Evolutionary conservation across 75 land plant species (phyloP).

Genomic region (Larix kaempferi): DNA sequence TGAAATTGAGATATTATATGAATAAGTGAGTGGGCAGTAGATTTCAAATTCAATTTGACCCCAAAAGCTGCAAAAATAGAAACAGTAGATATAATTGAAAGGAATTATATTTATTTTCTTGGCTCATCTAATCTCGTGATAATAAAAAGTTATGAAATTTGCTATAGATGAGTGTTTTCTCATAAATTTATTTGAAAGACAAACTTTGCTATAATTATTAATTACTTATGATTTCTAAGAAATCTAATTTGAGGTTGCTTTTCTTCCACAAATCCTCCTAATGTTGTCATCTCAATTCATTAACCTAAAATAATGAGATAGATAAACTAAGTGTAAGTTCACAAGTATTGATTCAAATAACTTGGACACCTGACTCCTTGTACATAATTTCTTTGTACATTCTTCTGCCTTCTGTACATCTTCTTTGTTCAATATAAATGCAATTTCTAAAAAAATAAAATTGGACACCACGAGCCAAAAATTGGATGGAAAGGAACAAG

Average conservation of each 20-base stretch:
- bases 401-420: background rate
- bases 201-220: background rate
- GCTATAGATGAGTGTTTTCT: background rate
- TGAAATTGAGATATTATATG: background rate
- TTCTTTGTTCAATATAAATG: background rate
- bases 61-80: background rate
- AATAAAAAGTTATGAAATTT: background rate
- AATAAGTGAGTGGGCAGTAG: background rate
- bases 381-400: background rate
- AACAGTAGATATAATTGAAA: background rate
- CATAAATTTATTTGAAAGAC: background rate
- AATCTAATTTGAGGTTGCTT: background rate
- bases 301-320: background rate
- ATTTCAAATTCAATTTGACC: background rate
- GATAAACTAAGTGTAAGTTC: background rate
- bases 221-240: background rate
- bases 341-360: background rate
- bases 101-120: background rate
- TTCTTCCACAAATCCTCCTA: background rate
- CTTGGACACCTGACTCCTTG: background rate
- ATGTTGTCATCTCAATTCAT: background rate
- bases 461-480: too few relatives aligned
- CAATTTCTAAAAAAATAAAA: too few relatives aligned
- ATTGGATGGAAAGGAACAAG: too few relatives aligned
- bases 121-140: background rate